phyloP scores from a whole-genome alignment of 805 yeast genomes.

The Metschnikowia sp. region DNA sequence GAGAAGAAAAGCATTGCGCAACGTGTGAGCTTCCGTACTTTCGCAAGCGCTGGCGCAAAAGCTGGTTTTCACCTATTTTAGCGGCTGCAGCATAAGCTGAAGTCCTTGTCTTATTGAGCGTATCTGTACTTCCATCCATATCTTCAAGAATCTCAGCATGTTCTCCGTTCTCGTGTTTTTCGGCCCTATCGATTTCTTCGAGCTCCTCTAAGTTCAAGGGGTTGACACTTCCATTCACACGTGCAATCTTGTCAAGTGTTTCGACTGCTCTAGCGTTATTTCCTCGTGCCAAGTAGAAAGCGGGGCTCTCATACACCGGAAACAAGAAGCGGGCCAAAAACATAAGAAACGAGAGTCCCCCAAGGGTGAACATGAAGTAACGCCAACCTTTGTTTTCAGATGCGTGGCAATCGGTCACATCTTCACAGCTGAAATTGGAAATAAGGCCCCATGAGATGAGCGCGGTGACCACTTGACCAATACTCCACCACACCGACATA shows the following conservation, averaged over 20 bases:
- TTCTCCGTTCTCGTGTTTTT: conserved; percentile 12
- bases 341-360: conserved; percentile 44
- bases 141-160: background rate
- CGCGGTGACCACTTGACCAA: conserved; percentile 21
- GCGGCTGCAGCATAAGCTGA: background rate
- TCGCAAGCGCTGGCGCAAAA: conserved; percentile 5
- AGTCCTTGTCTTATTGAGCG: background rate
- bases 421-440: conserved; percentile 13
- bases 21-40: conserved; percentile 37
- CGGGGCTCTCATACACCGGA: conserved; percentile 53
- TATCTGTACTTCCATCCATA: background rate
- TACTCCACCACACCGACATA: conserved; percentile 31
- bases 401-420: conserved; percentile 34
- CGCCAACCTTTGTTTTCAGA: conserved; percentile 58
- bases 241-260: conserved; percentile 43
- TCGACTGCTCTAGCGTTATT: conserved; percentile 48
- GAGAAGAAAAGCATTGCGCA: conserved; percentile 45
- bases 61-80: conserved; percentile 2
- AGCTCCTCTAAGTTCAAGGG: conserved; percentile 47
- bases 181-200: conserved; percentile 38
- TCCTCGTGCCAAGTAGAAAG: conserved; percentile 50
- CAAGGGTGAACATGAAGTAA: conserved; percentile 47
- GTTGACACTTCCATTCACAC: conserved; percentile 39
- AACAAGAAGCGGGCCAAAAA: conserved; percentile 33
- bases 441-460: conserved; percentile 17